Conservation (phyloP, 495 filamentous ascomycete genomes). For the Friedmanniomyces endolithicus region DNA sequence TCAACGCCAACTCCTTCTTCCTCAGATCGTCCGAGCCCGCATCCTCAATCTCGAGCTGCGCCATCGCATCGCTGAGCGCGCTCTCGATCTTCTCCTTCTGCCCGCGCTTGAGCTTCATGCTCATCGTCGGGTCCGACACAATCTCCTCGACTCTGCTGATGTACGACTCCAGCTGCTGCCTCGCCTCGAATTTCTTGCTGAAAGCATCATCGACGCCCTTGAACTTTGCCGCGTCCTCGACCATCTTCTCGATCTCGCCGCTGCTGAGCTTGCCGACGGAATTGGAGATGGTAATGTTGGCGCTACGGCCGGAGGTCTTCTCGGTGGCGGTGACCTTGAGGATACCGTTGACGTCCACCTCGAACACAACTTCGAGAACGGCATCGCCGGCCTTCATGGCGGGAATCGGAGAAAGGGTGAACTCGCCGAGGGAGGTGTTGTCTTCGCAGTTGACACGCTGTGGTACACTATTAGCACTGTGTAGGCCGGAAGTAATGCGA, state of each 20-base stretch:
- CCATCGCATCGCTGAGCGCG: slow-evolving; percentile 76
- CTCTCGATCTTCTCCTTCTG: slow-evolving; percentile 99
- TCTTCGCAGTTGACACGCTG: slow-evolving; percentile 99
- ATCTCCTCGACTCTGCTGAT: slow-evolving; percentile 99
- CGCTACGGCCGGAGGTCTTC: slow-evolving; percentile 94
- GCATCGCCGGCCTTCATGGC: slow-evolving; percentile 97
- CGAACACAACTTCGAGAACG: slow-evolving; percentile 95
- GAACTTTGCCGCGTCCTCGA: slow-evolving; percentile 93
- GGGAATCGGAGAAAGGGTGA: slow-evolving; percentile 93
- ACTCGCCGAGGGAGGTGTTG: slow-evolving; percentile 97
- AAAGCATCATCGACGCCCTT: slow-evolving; percentile 96
- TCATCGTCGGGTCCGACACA: slow-evolving; percentile 87
- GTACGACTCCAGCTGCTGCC: slow-evolving; percentile 98
- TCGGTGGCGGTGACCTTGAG: slow-evolving; percentile 99
- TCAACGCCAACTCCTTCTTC: slow-evolving; percentile 99
- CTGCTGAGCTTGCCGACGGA: slow-evolving; percentile 96
- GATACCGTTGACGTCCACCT: slow-evolving; percentile 99
- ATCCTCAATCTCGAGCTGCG: slow-evolving; percentile 76
- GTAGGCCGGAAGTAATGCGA: not conserved
- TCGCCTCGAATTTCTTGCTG: slow-evolving; percentile 97
- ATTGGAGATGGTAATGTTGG: slow-evolving; percentile 99
- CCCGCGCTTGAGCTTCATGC: slow-evolving; percentile 94
- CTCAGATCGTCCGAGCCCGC: slow-evolving; percentile 86
- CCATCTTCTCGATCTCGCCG: slow-evolving; percentile 93
- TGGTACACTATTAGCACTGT: slow-evolving; percentile 43